A percentile compares a stretch with the other conserved stretches of the same genome.
These are phyloP conservation scores for Trametes cinnabarina DNA, from an alignment of 768 basidiomycete species.

Conservation along the genomic window DNA sequence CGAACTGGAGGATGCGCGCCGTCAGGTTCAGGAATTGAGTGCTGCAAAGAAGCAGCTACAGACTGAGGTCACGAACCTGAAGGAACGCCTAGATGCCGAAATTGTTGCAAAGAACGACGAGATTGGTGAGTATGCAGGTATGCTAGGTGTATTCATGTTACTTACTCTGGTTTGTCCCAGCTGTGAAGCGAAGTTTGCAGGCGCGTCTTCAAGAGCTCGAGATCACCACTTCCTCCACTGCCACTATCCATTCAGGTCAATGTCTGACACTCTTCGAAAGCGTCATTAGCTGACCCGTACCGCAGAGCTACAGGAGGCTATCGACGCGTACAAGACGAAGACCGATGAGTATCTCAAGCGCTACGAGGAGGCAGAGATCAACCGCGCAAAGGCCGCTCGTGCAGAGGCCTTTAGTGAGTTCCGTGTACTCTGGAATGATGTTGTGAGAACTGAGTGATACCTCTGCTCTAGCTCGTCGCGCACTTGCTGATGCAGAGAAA, in stretches of 20 bases:
- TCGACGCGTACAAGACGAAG: constrained; percentile 66
- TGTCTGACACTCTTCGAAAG: background rate
- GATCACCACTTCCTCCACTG: constrained; percentile 54
- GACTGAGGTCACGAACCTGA: constrained; percentile 48
- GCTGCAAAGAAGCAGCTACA: constrained; percentile 59
- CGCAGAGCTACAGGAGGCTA: constrained; percentile 59
- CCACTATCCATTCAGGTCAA: constrained; percentile 58
- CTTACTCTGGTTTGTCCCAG: constrained; percentile 32
- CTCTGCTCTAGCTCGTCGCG: constrained; percentile 48
- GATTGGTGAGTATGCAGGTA: constrained; percentile 40
- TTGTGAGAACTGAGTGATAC: background rate
- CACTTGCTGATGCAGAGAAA: constrained; percentile 62
- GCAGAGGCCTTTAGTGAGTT: constrained; percentile 58
- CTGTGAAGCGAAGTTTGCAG: constrained; percentile 57
- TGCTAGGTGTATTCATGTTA: too few species aligned
- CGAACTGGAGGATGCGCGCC: constrained; percentile 65
- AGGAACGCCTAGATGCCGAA: constrained; percentile 55
- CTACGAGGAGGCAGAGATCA: constrained; percentile 68
- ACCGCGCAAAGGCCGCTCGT: constrained; percentile 60
- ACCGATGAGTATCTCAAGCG: constrained; percentile 54
- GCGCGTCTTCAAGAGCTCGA: constrained; percentile 63
- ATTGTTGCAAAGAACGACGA: constrained; percentile 55
- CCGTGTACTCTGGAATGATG: background rate
- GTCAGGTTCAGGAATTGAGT: constrained; percentile 57
- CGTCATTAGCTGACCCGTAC: background rate